phyloP scores from a whole-genome alignment of 2,329 filamentous ascomycete genomes.

The Plenodomus tracheiphilus region DNA sequence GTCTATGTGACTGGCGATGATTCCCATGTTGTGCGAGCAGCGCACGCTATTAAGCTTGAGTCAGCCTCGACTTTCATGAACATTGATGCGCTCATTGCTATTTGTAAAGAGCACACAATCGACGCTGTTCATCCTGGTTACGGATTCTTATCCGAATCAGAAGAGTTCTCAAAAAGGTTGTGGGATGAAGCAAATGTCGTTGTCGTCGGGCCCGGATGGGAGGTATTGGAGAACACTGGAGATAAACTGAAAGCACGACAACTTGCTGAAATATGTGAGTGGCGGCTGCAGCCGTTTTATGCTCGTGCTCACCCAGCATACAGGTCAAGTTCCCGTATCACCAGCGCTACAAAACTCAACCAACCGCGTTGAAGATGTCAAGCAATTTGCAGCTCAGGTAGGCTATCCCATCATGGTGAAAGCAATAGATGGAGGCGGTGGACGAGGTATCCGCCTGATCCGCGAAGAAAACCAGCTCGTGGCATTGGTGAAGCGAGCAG shows the following conservation, averaged over 20 bases:
- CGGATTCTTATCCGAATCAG: slow-evolving; percentile 64
- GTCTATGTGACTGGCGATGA: slow-evolving; percentile 60
- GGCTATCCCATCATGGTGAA: slow-evolving; percentile 65
- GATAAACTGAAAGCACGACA: slow-evolving; percentile 60
- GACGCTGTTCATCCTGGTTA: slow-evolving; percentile 64
- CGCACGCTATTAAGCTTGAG: slow-evolving; percentile 55
- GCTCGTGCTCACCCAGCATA: background rate
- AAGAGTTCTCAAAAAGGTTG: slow-evolving; percentile 55
- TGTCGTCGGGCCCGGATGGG: slow-evolving; percentile 60
- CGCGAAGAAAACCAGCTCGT: slow-evolving; percentile 49
- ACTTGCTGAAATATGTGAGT: slow-evolving; percentile 54
- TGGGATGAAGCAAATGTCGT: slow-evolving; percentile 53
- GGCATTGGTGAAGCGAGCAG: slow-evolving; percentile 53
- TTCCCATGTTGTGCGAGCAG: slow-evolving; percentile 57
- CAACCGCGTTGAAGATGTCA: slow-evolving; percentile 47
- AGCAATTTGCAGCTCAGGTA: slow-evolving; percentile 60
- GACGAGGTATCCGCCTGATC: slow-evolving; percentile 62
- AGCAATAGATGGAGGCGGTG: slow-evolving; percentile 66
- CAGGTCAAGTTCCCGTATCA: slow-evolving; percentile 54
- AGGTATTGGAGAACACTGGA: slow-evolving; percentile 60
- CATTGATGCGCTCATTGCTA: slow-evolving; percentile 51
- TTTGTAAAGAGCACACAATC: slow-evolving; percentile 56
- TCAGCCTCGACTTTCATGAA: slow-evolving; percentile 59
- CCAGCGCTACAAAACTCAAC: slow-evolving; percentile 54
- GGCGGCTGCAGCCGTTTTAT: background rate